Base-by-base conservation (phyloP, 495 filamentous ascomycete species). In the Clavariopsis aquatica region DNA sequence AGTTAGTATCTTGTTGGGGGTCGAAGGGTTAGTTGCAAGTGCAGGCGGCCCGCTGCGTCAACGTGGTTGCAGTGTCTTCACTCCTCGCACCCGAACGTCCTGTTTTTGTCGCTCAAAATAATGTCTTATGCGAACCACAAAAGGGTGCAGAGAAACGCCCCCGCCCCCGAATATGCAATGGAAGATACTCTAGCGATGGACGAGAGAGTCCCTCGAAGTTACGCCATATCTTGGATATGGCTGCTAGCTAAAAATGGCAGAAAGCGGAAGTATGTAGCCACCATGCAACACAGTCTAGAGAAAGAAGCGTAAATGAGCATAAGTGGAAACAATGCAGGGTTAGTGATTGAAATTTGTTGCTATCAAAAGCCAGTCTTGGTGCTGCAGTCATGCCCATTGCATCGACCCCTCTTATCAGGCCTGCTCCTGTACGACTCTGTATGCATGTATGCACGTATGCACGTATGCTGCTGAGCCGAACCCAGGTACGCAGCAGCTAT, bases 161-260 rank as follows among this genome's bases (percentile, higher is more conserved):
- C n/a, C 38, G 52, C 20, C 15, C 23, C 17, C 13, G 51, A n/a
- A 27, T 22, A 27, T 31, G 27, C n/a, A 43, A n/a, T 22, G 10
- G 24, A 27, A 13, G 49, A n/a, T 26, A 34, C 10, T 26, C 12
- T 34, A 8, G 13, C 8, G 10, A 52, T 47, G 19, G 45, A 45
- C 13, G 49, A 15, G 6, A 1, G 34, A 22, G 31, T 7, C 31
- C 24, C 28, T 24, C 19, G 6, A 27, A 9, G 2, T 29, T 52
- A 28, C 57, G 52, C 41, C 52, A 52, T 57, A 53, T 64, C 52
- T 57, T 46, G 28, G 52, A 64, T 53, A 64, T 51, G 24, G 27
- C 27, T 20, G 19, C n/a, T 13, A 19, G 45, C n/a, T n/a, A n/a
- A 43, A 26, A 24, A 19, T 26, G 20, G 38, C 7, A 28, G 24